Evolutionary conservation across 106 monocot species (phyloP).

Genomic region (Platanthera guangdongensis): DNA sequence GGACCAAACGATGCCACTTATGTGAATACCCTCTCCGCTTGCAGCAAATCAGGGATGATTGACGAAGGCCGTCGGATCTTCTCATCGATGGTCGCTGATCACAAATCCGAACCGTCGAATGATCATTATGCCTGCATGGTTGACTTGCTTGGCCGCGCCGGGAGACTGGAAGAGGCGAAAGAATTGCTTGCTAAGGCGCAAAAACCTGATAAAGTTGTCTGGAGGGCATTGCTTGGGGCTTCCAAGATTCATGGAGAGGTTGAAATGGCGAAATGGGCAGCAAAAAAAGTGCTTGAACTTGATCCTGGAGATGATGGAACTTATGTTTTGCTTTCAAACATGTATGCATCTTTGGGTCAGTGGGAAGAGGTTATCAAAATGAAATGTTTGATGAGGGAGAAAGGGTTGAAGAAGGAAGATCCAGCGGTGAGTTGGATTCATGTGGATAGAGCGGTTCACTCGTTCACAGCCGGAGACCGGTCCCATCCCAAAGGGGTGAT

Average conservation of each 20-base stretch:
- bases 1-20: slow-evolving; percentile 45
- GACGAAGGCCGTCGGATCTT: slow-evolving; percentile 53
- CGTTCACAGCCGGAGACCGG: slow-evolving; percentile 56
- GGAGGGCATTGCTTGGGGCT: slow-evolving; percentile 58
- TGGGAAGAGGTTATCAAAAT: slow-evolving; percentile 43
- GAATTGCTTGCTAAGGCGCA: slow-evolving; percentile 9
- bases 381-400: slow-evolving; percentile 36
- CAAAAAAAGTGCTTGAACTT: slow-evolving; percentile 40
- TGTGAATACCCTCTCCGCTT: slow-evolving; percentile 43
- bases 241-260: slow-evolving; percentile 59
- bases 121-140: slow-evolving; percentile 56
- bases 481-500: slow-evolving; percentile 23
- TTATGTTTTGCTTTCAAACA: slow-evolving; percentile 49
- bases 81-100: slow-evolving; percentile 15
- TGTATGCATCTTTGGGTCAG: slow-evolving; percentile 50
- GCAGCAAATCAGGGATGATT: slow-evolving; percentile 52
- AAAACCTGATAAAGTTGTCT: slow-evolving; percentile 45
- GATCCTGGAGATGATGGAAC: slow-evolving; percentile 35
- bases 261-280: slow-evolving; percentile 46
- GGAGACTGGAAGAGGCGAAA: slow-evolving; percentile 54
- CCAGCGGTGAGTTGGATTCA: slow-evolving; percentile 71
- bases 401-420: slow-evolving; percentile 47
- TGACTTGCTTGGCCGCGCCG: slow-evolving; percentile 49
- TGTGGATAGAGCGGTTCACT: slow-evolving; percentile 28
- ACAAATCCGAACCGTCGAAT: slow-evolving; percentile 23